Evolutionary conservation across 495 filamentous ascomycete genomes (phyloP).

Genomic region (Bombardia bombarda): DNA sequence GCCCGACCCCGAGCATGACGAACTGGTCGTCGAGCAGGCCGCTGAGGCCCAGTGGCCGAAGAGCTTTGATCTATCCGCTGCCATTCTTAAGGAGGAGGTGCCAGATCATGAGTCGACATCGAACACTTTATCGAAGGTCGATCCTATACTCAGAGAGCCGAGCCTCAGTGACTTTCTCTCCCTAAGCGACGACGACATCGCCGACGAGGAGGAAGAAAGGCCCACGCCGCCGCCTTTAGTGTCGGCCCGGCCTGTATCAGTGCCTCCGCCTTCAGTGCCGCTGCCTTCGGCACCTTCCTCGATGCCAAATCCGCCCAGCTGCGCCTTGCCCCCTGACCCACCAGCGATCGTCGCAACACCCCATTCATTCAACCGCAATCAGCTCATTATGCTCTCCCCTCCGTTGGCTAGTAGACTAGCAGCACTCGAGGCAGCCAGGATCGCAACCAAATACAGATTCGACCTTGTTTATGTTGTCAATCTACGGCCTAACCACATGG

Average conservation of each 20-base stretch:
- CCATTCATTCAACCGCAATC: not conserved
- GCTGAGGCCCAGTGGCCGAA: constrained; percentile 1
- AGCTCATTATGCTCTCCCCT: constrained; percentile 18
- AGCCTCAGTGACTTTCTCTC: constrained; percentile 36
- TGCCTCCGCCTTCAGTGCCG: too few species aligned
- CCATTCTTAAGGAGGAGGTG: too few species aligned
- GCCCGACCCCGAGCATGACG: constrained; percentile 1
- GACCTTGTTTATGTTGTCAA: constrained; percentile 38
- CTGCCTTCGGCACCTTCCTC: too few species aligned
- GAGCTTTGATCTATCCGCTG: constrained; percentile 1
- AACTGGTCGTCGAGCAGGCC: not conserved
- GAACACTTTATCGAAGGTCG: not conserved
- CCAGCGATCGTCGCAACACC: not conserved
- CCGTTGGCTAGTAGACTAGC: constrained; percentile 20
- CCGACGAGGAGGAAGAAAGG: constrained; percentile 21
- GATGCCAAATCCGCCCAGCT: constrained; percentile 8
- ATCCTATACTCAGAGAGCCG: constrained; percentile 29
- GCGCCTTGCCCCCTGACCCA: constrained; percentile 11
- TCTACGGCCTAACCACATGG: constrained; percentile 30
- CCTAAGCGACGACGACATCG: constrained; percentile 40
- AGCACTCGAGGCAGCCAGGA: constrained; percentile 33
- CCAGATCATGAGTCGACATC: constrained; percentile 5
- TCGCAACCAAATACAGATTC: constrained; percentile 31
- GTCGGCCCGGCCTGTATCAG: not conserved
- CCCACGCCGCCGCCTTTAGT: constrained; percentile 2